Base-by-base conservation (phyloP, 2,329 filamentous ascomycete genomes). In the Ceratocystis albifundus region DNA sequence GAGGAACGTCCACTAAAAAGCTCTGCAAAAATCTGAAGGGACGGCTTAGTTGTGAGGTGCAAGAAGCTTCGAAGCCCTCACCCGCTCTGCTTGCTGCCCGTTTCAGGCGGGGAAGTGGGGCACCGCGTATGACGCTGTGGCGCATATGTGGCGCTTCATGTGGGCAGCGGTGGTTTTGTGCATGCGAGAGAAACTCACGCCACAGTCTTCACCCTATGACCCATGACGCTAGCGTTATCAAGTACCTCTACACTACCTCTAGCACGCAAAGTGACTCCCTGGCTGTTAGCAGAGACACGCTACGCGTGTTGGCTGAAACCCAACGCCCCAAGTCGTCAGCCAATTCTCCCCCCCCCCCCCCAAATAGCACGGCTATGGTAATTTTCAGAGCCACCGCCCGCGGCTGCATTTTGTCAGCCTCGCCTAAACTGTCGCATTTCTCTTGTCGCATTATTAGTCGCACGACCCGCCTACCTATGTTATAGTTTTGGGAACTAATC, bases 391-490 rank as follows among this genome's bases (percentile, higher is more conserved):
- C 30, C 55, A 59, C 66, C 36, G 44, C 50, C 66, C 36, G 44
- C 61, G 41, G 64, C 41, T 44, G 62, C 64, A 50, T 55, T 62
- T 61, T 61, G 64, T 66, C 66, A 68, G 64, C 50, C 64, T 68
- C 30, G 66, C 62, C 61, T 46, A 50, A 57, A 46, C 28, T 53
- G 66, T 70, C 69, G 70, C 70, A 70, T 71, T 70, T 73, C 69
- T 71, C 36, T 41, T 41, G 36, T 41, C 36, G 36, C 36, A 41
- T 41, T 41, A 41, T 41, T 15, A 41, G 81, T 81, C 78, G 79
- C 79, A 41, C 69, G 74, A 76, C 68, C 76, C 70, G 66, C 68
- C 69, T 72, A 62, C 72, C 72, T 69, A 73, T 72, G 68, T 74
- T 72, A 70, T 72, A 45, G 22, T 41, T 15, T 32, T 15, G 17